phyloP scores from a whole-genome alignment of 2,329 filamentous ascomycete genomes.

The Thelonectria blattea region DNA sequence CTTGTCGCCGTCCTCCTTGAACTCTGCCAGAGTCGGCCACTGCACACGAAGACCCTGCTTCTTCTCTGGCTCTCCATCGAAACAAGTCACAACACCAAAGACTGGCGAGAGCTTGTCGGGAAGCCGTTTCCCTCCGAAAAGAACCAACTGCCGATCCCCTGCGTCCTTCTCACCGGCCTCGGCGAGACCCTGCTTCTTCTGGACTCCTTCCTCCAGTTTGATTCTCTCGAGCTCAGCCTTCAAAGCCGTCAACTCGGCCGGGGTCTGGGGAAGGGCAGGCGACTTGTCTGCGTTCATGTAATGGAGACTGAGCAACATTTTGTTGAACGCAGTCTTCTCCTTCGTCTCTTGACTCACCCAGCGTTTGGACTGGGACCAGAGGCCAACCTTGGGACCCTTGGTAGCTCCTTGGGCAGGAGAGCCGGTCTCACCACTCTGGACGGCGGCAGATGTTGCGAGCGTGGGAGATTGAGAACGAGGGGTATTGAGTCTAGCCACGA shows the following conservation, averaged over 20 bases:
- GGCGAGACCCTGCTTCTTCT: conserved; percentile 26
- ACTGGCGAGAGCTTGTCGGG: conserved; percentile 42
- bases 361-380: conserved; percentile 48
- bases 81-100: conserved; percentile 43
- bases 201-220: conserved; percentile 36
- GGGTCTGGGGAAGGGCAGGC: conserved; percentile 45
- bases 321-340: conserved; percentile 45
- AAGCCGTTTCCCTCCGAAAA: conserved; percentile 39
- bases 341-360: conserved; percentile 47
- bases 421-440: not conserved
- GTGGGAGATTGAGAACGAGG: not conserved
- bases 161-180: conserved; percentile 20
- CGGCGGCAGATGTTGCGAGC: not conserved
- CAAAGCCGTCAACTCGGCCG: conserved; percentile 44
- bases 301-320: conserved; percentile 43
- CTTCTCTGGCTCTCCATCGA: conserved; percentile 34
- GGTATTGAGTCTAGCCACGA: not conserved
- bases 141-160: conserved; percentile 4
- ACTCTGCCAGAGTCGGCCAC: conserved; percentile 46
- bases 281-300: conserved; percentile 46
- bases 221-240: conserved; percentile 37
- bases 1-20: conserved; percentile 46
- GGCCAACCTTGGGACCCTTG: conserved; percentile 34
- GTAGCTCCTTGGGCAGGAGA: not conserved
- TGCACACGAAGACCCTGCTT: conserved; percentile 28